A percentile compares a stretch with the other conserved stretches of the same genome.
Evolutionary conservation across 2,329 filamentous ascomycete species (phyloP).

Genomic region (Tolypocladium cylindrosporum): DNA sequence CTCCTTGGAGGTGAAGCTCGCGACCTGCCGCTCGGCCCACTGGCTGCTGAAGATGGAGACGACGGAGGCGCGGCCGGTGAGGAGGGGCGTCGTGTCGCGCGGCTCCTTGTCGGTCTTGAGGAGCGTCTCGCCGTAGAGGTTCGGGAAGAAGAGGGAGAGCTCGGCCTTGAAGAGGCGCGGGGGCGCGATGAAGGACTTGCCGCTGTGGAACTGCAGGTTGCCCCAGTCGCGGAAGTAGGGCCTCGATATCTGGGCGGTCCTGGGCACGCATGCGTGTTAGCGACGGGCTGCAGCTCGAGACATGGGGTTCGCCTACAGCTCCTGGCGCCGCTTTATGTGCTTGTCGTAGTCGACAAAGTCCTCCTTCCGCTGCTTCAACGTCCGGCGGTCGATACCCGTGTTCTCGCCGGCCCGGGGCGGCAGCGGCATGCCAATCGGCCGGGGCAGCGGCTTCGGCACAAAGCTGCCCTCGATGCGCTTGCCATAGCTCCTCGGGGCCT

Average conservation of each 20-base stretch:
- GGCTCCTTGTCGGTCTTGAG: conserved; percentile 38
- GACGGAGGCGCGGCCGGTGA: conserved; percentile 65
- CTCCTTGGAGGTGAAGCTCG: conserved; percentile 56
- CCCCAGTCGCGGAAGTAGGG: conserved; percentile 96
- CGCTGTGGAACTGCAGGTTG: conserved; percentile 71
- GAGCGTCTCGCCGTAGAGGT: conserved; percentile 73
- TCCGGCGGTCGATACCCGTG: conserved; percentile 61
- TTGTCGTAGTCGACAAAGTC: conserved; percentile 82
- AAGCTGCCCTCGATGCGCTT: conserved; percentile 41
- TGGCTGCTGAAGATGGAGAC: conserved; percentile 72
- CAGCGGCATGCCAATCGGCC: conserved; percentile 72
- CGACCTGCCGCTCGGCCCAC: conserved; percentile 78
- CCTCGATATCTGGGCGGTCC: conserved; percentile 65
- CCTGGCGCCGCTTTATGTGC: conserved; percentile 64
- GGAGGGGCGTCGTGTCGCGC: conserved; percentile 63
- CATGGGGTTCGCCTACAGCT: conserved; percentile 46
- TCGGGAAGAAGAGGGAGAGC: conserved; percentile 84
- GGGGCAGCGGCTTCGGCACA: conserved; percentile 47
- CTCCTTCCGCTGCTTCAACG: conserved; percentile 57
- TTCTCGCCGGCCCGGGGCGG: conserved; percentile 75
- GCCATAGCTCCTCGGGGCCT: conserved; percentile 52
- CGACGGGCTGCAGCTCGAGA: neutral
- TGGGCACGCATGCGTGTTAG: conserved; percentile 18
- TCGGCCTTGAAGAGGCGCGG: conserved; percentile 75
- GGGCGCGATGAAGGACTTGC: conserved; percentile 86